These are phyloP conservation scores for Arthrobotrys sphaeroides DNA, from an alignment of 2,329 filamentous ascomycete species.

Conservation along the genomic window DNA sequence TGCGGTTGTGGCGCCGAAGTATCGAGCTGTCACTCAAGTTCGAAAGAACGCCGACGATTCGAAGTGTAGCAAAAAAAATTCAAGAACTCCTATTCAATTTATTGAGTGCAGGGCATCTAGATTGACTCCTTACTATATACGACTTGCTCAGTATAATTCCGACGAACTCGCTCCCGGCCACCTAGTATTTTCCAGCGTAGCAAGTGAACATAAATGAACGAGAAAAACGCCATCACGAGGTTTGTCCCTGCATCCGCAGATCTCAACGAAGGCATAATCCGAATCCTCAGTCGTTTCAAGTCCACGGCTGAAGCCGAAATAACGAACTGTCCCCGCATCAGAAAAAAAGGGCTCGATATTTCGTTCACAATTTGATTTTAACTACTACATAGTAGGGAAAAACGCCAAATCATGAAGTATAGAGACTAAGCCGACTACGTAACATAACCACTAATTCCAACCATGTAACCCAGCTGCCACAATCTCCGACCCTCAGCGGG, in stretches of 20 bases:
- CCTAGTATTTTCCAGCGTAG: not conserved
- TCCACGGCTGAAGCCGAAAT: not conserved
- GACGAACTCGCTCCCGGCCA: not conserved
- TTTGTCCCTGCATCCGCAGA: conserved; percentile 17
- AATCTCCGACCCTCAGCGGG: not conserved
- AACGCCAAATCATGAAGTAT: too few species aligned
- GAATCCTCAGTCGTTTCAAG: conserved; percentile 8
- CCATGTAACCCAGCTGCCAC: not conserved
- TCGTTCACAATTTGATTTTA: too few species aligned
- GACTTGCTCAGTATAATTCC: not conserved
- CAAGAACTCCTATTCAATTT: not conserved
- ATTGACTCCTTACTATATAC: not conserved
- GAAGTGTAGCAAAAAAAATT: not conserved
- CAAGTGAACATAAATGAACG: not conserved
- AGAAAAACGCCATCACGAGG: conserved; percentile 1
- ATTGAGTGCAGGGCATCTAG: not conserved
- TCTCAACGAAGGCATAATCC: conserved; percentile 12
- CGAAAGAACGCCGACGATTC: not conserved
- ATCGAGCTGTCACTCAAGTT: not conserved
- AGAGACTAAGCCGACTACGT: too few species aligned
- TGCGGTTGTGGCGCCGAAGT: conserved; percentile 34
- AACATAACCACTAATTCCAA: not conserved
- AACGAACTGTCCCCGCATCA: not conserved
- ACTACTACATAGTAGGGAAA: not conserved
- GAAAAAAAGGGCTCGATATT: not conserved